Conservation (phyloP, 352 stramenopile genomes). For the Pythium phragmitis region DNA sequence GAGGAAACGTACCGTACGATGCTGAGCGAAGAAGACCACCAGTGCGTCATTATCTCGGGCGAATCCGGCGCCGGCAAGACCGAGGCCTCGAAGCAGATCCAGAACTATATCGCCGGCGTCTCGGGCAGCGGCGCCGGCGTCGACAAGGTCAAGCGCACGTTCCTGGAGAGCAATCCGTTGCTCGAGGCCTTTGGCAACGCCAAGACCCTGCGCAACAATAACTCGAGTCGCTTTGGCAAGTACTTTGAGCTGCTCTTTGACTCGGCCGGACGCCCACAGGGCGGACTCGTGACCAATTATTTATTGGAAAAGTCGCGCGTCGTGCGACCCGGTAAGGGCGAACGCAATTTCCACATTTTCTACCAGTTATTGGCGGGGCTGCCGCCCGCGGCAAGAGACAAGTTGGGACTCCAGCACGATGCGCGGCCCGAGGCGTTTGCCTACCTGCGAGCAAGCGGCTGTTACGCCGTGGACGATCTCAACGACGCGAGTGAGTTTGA, state of each 20-base stretch:
- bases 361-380: conserved; percentile 89
- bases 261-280: conserved; percentile 69
- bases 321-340: conserved; percentile 79
- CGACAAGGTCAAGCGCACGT: conserved; percentile 88
- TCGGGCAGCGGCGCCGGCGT: conserved; percentile 73
- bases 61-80: conserved; percentile 87
- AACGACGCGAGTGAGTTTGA: conserved; percentile 90
- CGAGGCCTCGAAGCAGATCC: conserved; percentile 88
- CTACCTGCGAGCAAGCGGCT: conserved; percentile 89
- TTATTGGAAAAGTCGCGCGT: conserved; percentile 91
- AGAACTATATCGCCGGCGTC: conserved; percentile 88
- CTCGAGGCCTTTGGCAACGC: conserved; percentile 97
- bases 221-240: conserved; percentile 95
- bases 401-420: conserved; percentile 60
- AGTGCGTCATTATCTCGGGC: conserved; percentile 90
- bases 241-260: conserved; percentile 95
- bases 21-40: conserved; percentile 87
- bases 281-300: conserved; percentile 91
- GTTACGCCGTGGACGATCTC: conserved; percentile 89
- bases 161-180: conserved; percentile 94
- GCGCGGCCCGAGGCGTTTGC: conserved; percentile 65
- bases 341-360: conserved; percentile 96
- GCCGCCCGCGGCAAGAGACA: conserved; percentile 50
- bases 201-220: conserved; percentile 94
- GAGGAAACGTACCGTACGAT: conserved; percentile 88